These are phyloP conservation scores for Colletotrichum musae DNA, from an alignment of 2,329 filamentous ascomycete genomes.

Conservation along the genomic window DNA sequence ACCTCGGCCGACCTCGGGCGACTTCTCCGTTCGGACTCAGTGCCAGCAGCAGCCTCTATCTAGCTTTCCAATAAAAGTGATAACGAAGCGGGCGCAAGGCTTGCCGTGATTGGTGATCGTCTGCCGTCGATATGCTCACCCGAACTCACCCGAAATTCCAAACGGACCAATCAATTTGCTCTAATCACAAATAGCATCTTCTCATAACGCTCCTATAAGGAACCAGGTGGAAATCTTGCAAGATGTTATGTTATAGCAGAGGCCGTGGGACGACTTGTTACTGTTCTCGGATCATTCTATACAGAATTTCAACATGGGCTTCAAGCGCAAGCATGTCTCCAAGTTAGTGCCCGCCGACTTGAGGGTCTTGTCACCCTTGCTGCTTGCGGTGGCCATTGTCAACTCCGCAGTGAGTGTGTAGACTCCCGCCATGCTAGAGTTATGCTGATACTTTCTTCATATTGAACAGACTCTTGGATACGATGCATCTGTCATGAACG, in stretches of 20 bases:
- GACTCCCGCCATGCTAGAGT: rapidly evolving
- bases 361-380: conserved; percentile 29
- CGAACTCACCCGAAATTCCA: conserved; percentile 36
- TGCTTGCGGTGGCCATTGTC: conserved; percentile 33
- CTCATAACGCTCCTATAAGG: conserved; percentile 10
- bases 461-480: conserved; percentile 49
- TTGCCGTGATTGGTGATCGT: conserved; percentile 52
- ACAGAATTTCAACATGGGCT: conserved; percentile 15
- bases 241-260: conserved; percentile 50
- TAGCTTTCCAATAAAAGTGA: conserved; percentile 1
- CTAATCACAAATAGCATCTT: conserved; percentile 19
- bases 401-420: conserved; percentile 27
- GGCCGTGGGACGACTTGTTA: not conserved
- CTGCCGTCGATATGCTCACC: conserved; percentile 52
- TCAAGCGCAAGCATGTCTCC: conserved; percentile 33
- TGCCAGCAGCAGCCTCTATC: no score
- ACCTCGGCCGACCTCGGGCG: conserved; percentile 33
- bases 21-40: conserved; percentile 10
- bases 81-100: not conserved
- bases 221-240: conserved; percentile 29
- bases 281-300: not conserved
- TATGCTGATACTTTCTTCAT: not conserved
- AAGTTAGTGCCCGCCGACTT: conserved; percentile 33
- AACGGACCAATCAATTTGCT: conserved; percentile 8
- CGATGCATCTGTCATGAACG: conserved; percentile 69